Base-by-base conservation (phyloP, 73 alveolate species). In the Tetrahymena borealis region DNA sequence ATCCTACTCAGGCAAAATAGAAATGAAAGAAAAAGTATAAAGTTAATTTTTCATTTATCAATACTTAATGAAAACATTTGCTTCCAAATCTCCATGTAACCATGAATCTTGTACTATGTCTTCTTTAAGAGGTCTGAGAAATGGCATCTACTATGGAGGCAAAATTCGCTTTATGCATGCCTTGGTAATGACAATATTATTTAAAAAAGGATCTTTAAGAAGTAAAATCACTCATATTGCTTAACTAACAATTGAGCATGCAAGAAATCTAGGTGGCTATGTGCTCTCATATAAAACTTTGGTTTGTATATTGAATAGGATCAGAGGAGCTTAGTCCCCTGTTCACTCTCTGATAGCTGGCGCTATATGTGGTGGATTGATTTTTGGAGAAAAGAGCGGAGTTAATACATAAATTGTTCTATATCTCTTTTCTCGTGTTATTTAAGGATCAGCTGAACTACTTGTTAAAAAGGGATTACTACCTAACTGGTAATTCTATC, bases 121-220 rank as follows among this genome's bases (percentile, higher is more conserved):
- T 8, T 94, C 98, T 16, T 28, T 96, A 11, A 95, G 96, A 93
- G 99, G 99, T 15, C 90, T 95, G 38, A 91, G 98, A 78, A 90
- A 96, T 39, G 99, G 99, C 4, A 77, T 97, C 12, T 95, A 94
- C 91, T 97, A 97, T 94, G 99, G 99, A 39, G 98, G 97, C 9
- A 96, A 94, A 78, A 95, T 97, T 32, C 91, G 99, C 91, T 94
- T 97, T 41, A 95, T 97, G 32, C 99, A 97, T 94, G 97, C 99
- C 20, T 28, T 97, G 35, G 99, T 97, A 28, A 97, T 97, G 98
- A 96, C 98, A n/a, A 91, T 95, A 18, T 91, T 97, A 78, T 97
- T 97, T 90, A 33, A 92, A 78, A 92, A 91, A 36, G 99, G 98
- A 6, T 31, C 97, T 11, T 91, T 92, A 5, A 40, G 38, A 38